Evolutionary conservation across 805 yeast species (phyloP), one percentile per base, ranked within the genome.

Genomic region (Vanderwaltozyma yarrowii): DNA sequence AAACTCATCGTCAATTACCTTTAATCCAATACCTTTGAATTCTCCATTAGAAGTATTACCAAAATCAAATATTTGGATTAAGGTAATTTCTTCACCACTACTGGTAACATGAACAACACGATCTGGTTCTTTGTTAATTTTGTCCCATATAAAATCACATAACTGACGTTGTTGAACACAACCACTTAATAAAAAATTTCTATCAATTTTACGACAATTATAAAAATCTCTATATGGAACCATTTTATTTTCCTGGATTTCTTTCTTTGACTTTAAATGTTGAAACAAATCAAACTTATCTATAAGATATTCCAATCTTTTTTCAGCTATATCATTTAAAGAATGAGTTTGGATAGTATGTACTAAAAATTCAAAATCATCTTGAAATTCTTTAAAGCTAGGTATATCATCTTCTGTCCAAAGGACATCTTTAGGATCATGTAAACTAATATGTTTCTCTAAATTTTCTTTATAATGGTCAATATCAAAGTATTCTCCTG

Each of bases 131-230:
- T 44, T 42, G 19, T 50, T 55, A 30, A 65, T 37, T 36, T 64
- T 65, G 9, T 51, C 49, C 54, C 66, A 61, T 15, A 65, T 62
- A n/a, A 60, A 58, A 29, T 60, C 64, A 27, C 64, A 47, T 17
- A 65, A 40, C 43, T 56, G 56, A 21, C 56, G 44, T 33, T 51
- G 56, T 9, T 53, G 45, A 12, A 56, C 37, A 26, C 58, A 52
- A 4, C 62, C 60, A 36, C 52, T 54, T 18, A 58, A 36, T 15
- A 50, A 33, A 13, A 50, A 39, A 33, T 54, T 51, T 20, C 47
- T 41, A 57, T 89, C 98, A 28, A 92, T 96, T 59, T 89, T 89
- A 65, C 97, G 76, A 32, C 87, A 95, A 54, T 89, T 89, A 65
- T 89, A 89, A 56, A 89, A 92, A 61, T 89, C 70, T 29, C 69